These are phyloP conservation scores for Drechslerella coelobrocha DNA, from an alignment of 2,329 filamentous ascomycete genomes.

Conservation along the genomic window DNA sequence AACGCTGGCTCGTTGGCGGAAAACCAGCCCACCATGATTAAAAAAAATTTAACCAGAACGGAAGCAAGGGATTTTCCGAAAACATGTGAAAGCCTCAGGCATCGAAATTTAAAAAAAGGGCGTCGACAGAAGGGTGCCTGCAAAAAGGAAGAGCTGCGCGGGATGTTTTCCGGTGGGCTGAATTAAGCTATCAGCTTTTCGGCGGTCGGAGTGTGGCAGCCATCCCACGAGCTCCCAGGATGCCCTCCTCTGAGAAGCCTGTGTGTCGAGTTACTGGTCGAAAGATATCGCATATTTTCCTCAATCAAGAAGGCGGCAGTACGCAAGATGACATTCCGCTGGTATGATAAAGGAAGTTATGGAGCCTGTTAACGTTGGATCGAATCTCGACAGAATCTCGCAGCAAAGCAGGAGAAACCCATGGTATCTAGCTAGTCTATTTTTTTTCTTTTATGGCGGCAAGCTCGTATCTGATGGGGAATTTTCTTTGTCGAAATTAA, in stretches of 20 bases:
- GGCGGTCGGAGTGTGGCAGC: slow-evolving; percentile 24
- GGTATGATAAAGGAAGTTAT: slow-evolving; percentile 37
- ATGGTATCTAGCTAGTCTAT: slow-evolving; percentile 3
- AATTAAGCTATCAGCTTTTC: slow-evolving; percentile 41
- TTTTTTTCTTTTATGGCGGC: slow-evolving; percentile 21
- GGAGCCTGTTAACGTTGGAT: slow-evolving; percentile 1
- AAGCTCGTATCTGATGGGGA: slow-evolving; percentile 12
- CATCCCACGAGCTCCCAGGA: slow-evolving; percentile 30
- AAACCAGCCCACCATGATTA: too few relatives aligned
- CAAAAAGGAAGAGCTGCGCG: slow-evolving; percentile 16
- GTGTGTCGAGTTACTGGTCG: slow-evolving; percentile 23
- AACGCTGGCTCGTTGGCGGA: too few relatives aligned
- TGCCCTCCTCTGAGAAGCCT: slow-evolving; percentile 6
- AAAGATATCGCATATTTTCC: slow-evolving; percentile 48
- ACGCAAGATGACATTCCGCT: not conserved
- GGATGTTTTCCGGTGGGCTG: slow-evolving; percentile 35
- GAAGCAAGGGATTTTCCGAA: slow-evolving; percentile 36
- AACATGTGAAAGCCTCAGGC: slow-evolving; percentile 44
- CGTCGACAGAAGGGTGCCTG: slow-evolving; percentile 2
- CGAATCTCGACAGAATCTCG: slow-evolving; percentile 17
- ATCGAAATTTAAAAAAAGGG: not conserved
- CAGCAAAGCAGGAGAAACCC: slow-evolving; percentile 11
- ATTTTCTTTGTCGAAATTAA: slow-evolving; percentile 26
- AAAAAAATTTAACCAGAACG: slow-evolving; percentile 16
- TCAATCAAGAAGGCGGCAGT: slow-evolving; percentile 34